Percentiles rank a stretch among this genome's conserved stretches.
Evolutionary conservation across 1,284 basidiomycete genomes (phyloP).

Genomic region (Athelia psychrophila): DNA sequence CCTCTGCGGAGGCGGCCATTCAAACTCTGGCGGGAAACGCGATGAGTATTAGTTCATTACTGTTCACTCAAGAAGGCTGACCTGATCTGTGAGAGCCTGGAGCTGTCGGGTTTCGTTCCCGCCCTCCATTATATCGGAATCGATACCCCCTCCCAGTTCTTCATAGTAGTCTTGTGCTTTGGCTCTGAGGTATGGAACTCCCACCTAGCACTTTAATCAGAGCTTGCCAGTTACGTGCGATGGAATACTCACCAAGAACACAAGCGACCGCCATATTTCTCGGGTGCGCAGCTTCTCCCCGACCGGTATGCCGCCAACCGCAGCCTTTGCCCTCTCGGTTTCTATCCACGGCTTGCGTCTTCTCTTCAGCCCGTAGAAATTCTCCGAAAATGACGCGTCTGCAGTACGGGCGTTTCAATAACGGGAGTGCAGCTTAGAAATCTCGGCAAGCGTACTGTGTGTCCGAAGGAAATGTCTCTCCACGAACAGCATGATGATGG

Average conservation of each 20-base stretch:
- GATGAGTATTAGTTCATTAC: conserved; percentile 2
- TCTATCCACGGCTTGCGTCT: conserved; percentile 70
- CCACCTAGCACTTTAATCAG: conserved; percentile 52
- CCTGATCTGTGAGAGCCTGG: conserved; percentile 47
- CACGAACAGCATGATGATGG: conserved; percentile 82
- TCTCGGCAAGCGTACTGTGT: conserved; percentile 59
- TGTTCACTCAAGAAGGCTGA: conserved; percentile 23
- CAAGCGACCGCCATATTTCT: conserved; percentile 73
- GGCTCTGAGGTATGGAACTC: conserved; percentile 85
- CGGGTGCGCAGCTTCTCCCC: conserved; percentile 60
- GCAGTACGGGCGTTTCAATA: conserved; percentile 3
- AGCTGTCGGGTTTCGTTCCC: conserved; percentile 40
- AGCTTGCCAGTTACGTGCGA: background rate
- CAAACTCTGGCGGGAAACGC: conserved; percentile 13
- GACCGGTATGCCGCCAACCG: conserved; percentile 59
- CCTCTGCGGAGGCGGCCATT: conserved; percentile 48
- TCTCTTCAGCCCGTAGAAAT: conserved; percentile 89
- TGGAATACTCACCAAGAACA: conserved; percentile 62
- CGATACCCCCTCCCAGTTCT: conserved; percentile 79
- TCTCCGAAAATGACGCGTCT: conserved; percentile 91
- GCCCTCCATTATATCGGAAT: conserved; percentile 64
- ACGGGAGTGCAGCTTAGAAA: background rate
- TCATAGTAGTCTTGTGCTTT: conserved; percentile 93
- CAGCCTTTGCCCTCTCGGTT: conserved; percentile 60
- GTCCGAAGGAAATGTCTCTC: conserved; percentile 89